A percentile compares a stretch with the other conserved stretches of the same genome.
phyloP scores from a whole-genome alignment of 352 stramenopile species.

The Globisporangium splendens region DNA sequence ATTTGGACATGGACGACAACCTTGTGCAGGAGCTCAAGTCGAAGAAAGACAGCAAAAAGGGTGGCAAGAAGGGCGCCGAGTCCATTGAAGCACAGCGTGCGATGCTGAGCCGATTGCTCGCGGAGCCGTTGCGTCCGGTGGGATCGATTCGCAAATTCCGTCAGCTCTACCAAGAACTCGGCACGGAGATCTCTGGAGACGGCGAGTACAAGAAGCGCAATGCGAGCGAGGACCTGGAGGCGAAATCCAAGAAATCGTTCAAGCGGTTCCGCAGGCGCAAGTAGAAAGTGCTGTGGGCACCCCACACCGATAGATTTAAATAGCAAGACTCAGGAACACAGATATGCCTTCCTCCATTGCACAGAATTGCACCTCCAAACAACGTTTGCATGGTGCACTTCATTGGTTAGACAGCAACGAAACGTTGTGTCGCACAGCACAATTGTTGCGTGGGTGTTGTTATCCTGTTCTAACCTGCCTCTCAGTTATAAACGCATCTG shows the following conservation, averaged over 20 bases:
- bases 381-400: too few species aligned
- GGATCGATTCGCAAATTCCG: conserved; percentile 82
- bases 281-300: conserved; percentile 2
- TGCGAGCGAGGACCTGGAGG: conserved; percentile 63
- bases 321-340: too few species aligned
- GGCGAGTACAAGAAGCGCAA: conserved; percentile 79
- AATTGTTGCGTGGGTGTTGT: too few species aligned
- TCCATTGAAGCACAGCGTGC: conserved; percentile 53
- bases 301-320: neutral
- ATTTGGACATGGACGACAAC: conserved; percentile 81
- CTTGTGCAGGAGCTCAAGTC: conserved; percentile 60
- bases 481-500: too few species aligned
- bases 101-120: conserved; percentile 55
- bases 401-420: too few species aligned
- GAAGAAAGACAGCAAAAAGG: conserved; percentile 59
- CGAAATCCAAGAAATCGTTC: conserved; percentile 78
- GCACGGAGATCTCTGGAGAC: conserved; percentile 46
- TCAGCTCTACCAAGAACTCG: conserved; percentile 75
- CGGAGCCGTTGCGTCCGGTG: conserved; percentile 63
- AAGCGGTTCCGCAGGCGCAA: conserved; percentile 69
- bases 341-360: too few species aligned
- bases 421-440: too few species aligned
- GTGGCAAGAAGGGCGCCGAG: conserved; percentile 28
- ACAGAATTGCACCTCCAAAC: too few species aligned
- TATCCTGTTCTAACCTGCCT: too few species aligned